Percentiles rank a stretch among this genome's conserved stretches.
Evolutionary conservation across 2,329 filamentous ascomycete species (phyloP).

Genomic region (Stagonosporopsis vannaccii): DNA sequence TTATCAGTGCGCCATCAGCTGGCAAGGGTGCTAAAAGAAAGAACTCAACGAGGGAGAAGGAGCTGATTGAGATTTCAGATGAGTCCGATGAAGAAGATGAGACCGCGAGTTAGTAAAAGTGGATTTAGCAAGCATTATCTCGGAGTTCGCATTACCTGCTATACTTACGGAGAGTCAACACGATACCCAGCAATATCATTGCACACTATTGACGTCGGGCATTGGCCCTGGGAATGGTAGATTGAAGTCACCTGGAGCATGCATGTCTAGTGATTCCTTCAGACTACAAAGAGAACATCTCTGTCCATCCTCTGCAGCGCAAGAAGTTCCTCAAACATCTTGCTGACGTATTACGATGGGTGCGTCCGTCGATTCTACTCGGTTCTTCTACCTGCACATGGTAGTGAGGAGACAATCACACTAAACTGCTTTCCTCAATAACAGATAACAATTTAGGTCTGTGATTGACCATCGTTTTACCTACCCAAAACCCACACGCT

Average conservation of each 20-base stretch:
- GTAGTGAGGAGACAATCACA: too few relatives aligned
- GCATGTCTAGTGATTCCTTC: not conserved
- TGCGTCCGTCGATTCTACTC: not conserved
- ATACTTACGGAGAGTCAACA: slow-evolving; percentile 4
- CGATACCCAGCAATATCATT: slow-evolving; percentile 23
- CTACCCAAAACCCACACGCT: too few relatives aligned
- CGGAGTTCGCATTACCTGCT: slow-evolving; percentile 8
- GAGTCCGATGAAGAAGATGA: slow-evolving; percentile 36
- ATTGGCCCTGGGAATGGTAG: not conserved
- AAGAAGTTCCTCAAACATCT: not conserved
- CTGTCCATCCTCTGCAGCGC: not conserved
- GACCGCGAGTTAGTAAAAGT: slow-evolving; percentile 16
- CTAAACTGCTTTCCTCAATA: too few relatives aligned
- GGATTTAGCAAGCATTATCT: slow-evolving; percentile 11
- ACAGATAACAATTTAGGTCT: too few relatives aligned
- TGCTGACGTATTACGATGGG: not conserved
- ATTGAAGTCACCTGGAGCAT: not conserved
- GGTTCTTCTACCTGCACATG: too few relatives aligned
- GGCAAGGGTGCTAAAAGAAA: slow-evolving; percentile 52
- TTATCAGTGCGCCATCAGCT: slow-evolving; percentile 63
- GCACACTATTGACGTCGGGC: not conserved
- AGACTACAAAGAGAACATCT: not conserved
- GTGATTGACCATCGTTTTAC: too few relatives aligned
- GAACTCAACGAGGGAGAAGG: slow-evolving; percentile 34
- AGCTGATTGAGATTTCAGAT: slow-evolving; percentile 44